These are phyloP conservation scores for Pseudogymnoascus sp. DNA, from an alignment of 2,329 filamentous ascomycete species.

Conservation along the genomic window DNA sequence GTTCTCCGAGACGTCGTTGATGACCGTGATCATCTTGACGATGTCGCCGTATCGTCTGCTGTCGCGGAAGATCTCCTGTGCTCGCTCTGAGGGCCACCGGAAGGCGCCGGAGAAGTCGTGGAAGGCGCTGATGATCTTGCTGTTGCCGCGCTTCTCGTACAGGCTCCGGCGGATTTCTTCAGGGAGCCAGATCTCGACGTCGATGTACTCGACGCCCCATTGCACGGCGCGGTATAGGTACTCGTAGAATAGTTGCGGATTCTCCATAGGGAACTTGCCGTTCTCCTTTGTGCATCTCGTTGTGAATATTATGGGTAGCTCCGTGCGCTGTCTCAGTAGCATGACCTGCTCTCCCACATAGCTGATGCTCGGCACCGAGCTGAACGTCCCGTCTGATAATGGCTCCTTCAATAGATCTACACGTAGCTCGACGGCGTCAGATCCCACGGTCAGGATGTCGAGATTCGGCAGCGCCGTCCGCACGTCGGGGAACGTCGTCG, in stretches of 20 bases:
- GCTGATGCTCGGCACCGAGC: slow-evolving; percentile 63
- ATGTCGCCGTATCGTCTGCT: slow-evolving; percentile 72
- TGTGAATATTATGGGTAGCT: slow-evolving; percentile 85
- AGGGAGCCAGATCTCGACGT: slow-evolving; percentile 81
- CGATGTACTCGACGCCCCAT: slow-evolving; percentile 84
- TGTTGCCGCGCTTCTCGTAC: slow-evolving; percentile 63
- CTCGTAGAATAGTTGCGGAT: slow-evolving; percentile 63
- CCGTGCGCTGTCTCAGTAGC: slow-evolving; percentile 72
- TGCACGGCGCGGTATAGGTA: slow-evolving; percentile 79
- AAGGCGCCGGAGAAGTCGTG: slow-evolving; percentile 81
- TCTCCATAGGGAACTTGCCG: slow-evolving; percentile 75
- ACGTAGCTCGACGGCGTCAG: slow-evolving; percentile 76
- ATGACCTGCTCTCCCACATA: slow-evolving; percentile 84
- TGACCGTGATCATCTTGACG: slow-evolving; percentile 84
- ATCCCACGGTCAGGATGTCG: slow-evolving; percentile 78
- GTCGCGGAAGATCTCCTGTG: slow-evolving; percentile 61
- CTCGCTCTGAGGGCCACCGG: slow-evolving; percentile 69
- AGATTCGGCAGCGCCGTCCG: slow-evolving; percentile 74
- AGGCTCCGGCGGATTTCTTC: slow-evolving; percentile 62
- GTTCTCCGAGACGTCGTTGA: slow-evolving; percentile 74
- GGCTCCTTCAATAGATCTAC: slow-evolving; percentile 75
- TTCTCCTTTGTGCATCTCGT: slow-evolving; percentile 75
- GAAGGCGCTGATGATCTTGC: slow-evolving; percentile 83
- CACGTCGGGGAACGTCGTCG: slow-evolving; percentile 81
- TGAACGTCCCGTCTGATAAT: slow-evolving; percentile 50